Conservation (phyloP, 768 basidiomycete species). For the Fistulinella prunicolor region DNA sequence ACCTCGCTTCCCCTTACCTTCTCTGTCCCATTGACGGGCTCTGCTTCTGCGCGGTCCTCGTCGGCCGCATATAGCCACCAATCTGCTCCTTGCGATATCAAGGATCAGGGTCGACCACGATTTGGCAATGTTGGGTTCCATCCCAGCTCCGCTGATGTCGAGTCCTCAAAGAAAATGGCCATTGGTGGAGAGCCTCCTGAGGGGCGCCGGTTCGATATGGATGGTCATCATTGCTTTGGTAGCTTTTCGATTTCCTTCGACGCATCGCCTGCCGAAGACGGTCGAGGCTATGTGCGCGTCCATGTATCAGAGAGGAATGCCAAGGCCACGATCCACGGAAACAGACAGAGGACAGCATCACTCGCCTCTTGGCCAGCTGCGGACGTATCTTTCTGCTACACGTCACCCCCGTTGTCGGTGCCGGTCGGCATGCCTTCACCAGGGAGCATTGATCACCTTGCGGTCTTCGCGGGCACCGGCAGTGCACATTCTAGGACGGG, state of each 20-base stretch:
- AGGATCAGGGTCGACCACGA: constrained; percentile 55
- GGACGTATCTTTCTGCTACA: constrained; percentile 19
- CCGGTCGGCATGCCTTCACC: constrained; percentile 36
- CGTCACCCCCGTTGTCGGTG: constrained; percentile 37
- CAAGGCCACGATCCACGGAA: constrained; percentile 9
- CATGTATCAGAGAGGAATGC: constrained; percentile 50
- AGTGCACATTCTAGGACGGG: constrained; percentile 26
- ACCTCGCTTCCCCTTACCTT: constrained; percentile 53
- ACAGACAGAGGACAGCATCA: constrained; percentile 17
- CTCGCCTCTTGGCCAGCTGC: constrained; percentile 27
- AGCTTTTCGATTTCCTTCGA: constrained; percentile 75
- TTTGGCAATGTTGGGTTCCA: constrained; percentile 44
- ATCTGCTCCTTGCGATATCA: constrained; percentile 44
- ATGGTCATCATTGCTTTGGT: constrained; percentile 45
- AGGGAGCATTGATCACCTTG: constrained; percentile 32
- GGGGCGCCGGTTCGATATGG: constrained; percentile 53
- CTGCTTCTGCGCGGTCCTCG: constrained; percentile 36
- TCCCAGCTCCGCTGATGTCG: constrained; percentile 42
- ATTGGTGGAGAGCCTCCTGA: constrained; percentile 34
- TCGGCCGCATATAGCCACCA: constrained; percentile 42
- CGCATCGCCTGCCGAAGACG: constrained; percentile 56
- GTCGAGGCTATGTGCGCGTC: constrained; percentile 72
- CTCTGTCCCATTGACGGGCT: constrained; percentile 46
- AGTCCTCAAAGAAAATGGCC: constrained; percentile 27
- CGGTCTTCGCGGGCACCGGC: constrained; percentile 62